Evolutionary conservation across 2,329 filamentous ascomycete genomes (phyloP).

Genomic region (Sarocladium oryzae): DNA sequence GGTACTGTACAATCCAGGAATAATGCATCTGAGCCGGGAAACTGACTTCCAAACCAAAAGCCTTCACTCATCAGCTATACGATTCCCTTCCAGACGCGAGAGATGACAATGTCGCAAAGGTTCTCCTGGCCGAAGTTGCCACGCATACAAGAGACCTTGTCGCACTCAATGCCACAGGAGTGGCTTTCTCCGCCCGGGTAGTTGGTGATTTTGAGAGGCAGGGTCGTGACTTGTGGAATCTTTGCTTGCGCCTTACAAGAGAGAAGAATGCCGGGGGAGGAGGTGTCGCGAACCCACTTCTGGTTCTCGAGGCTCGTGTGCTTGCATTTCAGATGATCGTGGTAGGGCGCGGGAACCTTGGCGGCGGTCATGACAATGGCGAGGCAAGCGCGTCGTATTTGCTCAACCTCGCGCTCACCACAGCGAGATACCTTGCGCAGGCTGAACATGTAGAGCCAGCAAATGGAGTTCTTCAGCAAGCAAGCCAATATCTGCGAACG

Average conservation of each 20-base stretch:
- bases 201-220: slow-evolving; percentile 43
- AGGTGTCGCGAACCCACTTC: slow-evolving; percentile 17
- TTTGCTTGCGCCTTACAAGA: slow-evolving; percentile 46
- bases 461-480: slow-evolving; percentile 55
- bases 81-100: background rate
- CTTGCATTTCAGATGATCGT: slow-evolving; percentile 65
- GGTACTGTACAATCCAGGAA: slow-evolving; percentile 13
- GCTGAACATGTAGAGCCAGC: slow-evolving; percentile 50
- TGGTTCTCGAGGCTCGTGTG: slow-evolving; percentile 36
- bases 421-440: slow-evolving; percentile 48
- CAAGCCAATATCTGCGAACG: slow-evolving; percentile 44
- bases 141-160: slow-evolving; percentile 17
- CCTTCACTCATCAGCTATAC: background rate
- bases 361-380: slow-evolving; percentile 17
- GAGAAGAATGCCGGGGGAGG: slow-evolving; percentile 13
- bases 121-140: slow-evolving; percentile 24
- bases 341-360: slow-evolving; percentile 36
- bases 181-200: background rate
- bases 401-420: slow-evolving; percentile 61
- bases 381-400: slow-evolving; percentile 45
- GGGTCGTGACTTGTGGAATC: slow-evolving; percentile 61
- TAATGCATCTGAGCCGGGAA: too few species aligned
- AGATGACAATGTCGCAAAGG: background rate
- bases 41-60: too few species aligned
- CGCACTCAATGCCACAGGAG: background rate